Base-by-base conservation (phyloP, 805 yeast species). In the Wickerhamomyces strasburgensis region DNA sequence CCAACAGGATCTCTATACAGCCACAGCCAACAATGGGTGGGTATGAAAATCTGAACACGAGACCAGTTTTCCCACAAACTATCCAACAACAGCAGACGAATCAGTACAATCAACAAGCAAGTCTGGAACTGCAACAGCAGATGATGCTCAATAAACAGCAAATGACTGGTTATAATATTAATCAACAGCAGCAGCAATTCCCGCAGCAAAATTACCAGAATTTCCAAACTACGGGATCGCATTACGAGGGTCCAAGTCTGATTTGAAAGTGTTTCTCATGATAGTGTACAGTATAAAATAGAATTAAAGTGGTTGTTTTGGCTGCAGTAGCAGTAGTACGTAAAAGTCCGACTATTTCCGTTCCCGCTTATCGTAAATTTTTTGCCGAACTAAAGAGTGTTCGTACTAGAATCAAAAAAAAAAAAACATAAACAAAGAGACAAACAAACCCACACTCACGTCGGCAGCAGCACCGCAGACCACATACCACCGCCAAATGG, bases 11-110 rank as follows among this genome's bases (percentile, higher is more conserved):
- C 24, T 39, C 44, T 4, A 19, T 40, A 19, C 42, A 19, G 35
- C 62, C 68, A 13, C 82, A 75, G 50, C 71, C 76, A 2, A 80
- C 87, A 2, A 83, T 86, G 24, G 90, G 89, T 4, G 90, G 89
- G 0, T 67, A 79, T 42, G 89, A 83, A 52, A 63, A 64, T 34
- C 56, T 81, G 30, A 80, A 80, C 8, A 81, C 88, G 1, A 61
- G 73, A 4, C 74, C 87, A 3, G 84, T 80, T 7, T 83, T 80
- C 49, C 86, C 85, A 0, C 78, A 78, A 47, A 78, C 84, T 7
- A 75, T 73, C 47, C 62, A 61, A 35, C 68, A 62, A 23, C 60
- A 52, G 21, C 50, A 50, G 17, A 54, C 57, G 3, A 64, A 62
- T 14, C 68, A 62, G 36, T 58, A 57, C 28, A 65, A 64, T 37